Evolutionary conservation across 1,284 basidiomycete genomes (phyloP), one percentile per base, ranked within the genome.

Genomic region (Termitomyces sp.): DNA sequence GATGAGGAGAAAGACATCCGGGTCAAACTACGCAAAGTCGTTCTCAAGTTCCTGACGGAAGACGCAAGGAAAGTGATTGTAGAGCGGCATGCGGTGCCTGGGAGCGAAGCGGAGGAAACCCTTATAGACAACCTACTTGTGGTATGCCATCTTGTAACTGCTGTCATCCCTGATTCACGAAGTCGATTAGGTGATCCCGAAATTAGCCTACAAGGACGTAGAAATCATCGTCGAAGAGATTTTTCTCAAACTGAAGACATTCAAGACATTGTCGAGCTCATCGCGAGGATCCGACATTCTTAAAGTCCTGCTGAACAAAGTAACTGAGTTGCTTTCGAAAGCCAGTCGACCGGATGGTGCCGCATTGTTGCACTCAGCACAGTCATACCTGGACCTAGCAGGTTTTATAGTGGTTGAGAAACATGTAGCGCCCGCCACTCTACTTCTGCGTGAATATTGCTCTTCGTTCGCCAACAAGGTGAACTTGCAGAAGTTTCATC

Each of bases 1-100:
- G 79, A 81, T 21, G 83, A 84, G 48, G 86, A 86, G 58, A 71
- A 74, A 62, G 69, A 64, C n/a, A 80, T 80, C 44, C 75, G 84
- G 44, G 79, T 81, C 58, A 74, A 76, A 33, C 67, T 87, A 26
- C 76, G 84, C 54, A 71, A 71, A 0, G 72, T 87, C 28, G 85
- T 88, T 21, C 62, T 87, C 40, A 72, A 73, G 7, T 88, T 86
- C 67, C 67, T 88, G 50, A 72, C 73, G 17, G 75, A 70, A 47
- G 79, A 82, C 55, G 81, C 81, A 21, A 79, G 75, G 59, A 68
- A 68, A 19, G 70, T 70, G 7, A 76, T 83, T 49, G 65, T 77
- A 5, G 71, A 75, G 58, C 73, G 74, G 40, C 70, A 80, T 61
- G 75, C 76, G 5, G 67, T 69, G 42, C 69, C 72, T n/a, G 75